Evolutionary conservation across 2,329 filamentous ascomycete genomes (phyloP).

Genomic region (Colletotrichum sp.): DNA sequence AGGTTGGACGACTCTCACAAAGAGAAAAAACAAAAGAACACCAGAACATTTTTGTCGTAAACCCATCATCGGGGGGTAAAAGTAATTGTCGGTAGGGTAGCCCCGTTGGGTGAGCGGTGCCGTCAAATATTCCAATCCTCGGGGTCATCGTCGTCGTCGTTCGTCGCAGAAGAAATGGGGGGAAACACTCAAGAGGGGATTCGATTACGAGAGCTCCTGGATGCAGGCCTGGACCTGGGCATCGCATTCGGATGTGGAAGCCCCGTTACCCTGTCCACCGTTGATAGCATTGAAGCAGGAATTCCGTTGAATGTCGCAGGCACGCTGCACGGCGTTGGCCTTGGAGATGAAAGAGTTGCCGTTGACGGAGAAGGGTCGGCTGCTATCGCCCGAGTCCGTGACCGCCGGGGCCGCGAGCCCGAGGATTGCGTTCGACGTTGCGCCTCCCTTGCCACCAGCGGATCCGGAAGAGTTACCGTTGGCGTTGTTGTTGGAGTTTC

Average conservation of each 20-base stretch:
- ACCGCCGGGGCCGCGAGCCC: constrained; percentile 58
- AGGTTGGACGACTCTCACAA: not conserved
- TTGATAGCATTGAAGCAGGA: constrained; percentile 63
- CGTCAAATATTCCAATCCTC: not conserved
- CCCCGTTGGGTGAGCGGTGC: not conserved
- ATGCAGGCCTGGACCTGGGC: constrained; percentile 54
- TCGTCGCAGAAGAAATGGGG: not conserved
- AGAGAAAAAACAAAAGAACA: not conserved
- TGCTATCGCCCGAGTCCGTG: constrained; percentile 48
- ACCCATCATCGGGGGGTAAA: not conserved
- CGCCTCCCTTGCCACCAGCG: constrained; percentile 30
- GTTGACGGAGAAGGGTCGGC: constrained; percentile 61
- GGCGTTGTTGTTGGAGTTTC: constrained; percentile 9
- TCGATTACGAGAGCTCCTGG: constrained; percentile 33
- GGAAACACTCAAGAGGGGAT: not conserved
- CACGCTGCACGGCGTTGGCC: constrained; percentile 60
- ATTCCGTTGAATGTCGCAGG: constrained; percentile 70
- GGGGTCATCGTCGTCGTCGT: not conserved
- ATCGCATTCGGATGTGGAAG: constrained; percentile 57
- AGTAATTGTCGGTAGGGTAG: not conserved
- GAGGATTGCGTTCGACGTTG: constrained; percentile 45
- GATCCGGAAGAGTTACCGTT: constrained; percentile 16
- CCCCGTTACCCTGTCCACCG: constrained; percentile 44
- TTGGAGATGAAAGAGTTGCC: constrained; percentile 63
- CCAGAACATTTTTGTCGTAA: not conserved